Conservation (phyloP, 1,284 basidiomycete genomes). For the Ustilago bromivora region DNA sequence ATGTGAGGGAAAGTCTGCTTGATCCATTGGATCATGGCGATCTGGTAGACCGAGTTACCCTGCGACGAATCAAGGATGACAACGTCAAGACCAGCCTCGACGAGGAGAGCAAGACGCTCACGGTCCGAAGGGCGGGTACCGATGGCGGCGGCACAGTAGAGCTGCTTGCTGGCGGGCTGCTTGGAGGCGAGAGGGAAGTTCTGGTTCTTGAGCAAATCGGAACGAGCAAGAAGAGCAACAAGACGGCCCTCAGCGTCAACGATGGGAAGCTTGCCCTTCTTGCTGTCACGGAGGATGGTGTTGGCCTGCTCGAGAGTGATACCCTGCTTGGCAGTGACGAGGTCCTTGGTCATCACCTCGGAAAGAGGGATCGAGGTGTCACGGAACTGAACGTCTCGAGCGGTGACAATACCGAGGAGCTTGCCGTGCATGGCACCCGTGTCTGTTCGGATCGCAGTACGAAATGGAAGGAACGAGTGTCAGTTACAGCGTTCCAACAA, state of each 20-base stretch:
- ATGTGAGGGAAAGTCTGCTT: conserved; percentile 78
- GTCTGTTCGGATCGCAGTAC: conserved; percentile 74
- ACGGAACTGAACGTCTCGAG: conserved; percentile 95
- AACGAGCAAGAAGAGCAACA: conserved; percentile 74
- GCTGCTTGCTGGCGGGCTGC: conserved; percentile 90
- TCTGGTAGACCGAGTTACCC: conserved; percentile 93
- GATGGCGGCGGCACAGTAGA: conserved; percentile 96
- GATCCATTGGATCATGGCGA: conserved; percentile 96
- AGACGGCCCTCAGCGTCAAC: conserved; percentile 64
- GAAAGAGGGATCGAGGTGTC: conserved; percentile 77
- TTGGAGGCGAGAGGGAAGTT: conserved; percentile 96
- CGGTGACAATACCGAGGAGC: conserved; percentile 95
- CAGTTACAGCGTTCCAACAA: neutral
- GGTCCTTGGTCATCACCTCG: conserved; percentile 84
- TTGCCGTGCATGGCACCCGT: conserved; percentile 87
- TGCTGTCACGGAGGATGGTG: conserved; percentile 91
- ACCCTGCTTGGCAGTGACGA: conserved; percentile 65
- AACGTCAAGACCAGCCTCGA: conserved; percentile 94
- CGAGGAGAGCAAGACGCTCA: conserved; percentile 85
- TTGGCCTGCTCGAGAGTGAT: conserved; percentile 89
- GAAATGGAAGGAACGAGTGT: conserved; percentile 1
- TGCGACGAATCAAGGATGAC: conserved; percentile 96
- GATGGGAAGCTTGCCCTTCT: conserved; percentile 91
- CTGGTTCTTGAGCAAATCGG: conserved; percentile 97
- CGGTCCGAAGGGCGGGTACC: conserved; percentile 91